Percentiles rank a stretch among this genome's conserved stretches.
Conservation (phyloP, 2,329 filamentous ascomycete species). For the Nothophaeocryptopus gaeumannii region DNA sequence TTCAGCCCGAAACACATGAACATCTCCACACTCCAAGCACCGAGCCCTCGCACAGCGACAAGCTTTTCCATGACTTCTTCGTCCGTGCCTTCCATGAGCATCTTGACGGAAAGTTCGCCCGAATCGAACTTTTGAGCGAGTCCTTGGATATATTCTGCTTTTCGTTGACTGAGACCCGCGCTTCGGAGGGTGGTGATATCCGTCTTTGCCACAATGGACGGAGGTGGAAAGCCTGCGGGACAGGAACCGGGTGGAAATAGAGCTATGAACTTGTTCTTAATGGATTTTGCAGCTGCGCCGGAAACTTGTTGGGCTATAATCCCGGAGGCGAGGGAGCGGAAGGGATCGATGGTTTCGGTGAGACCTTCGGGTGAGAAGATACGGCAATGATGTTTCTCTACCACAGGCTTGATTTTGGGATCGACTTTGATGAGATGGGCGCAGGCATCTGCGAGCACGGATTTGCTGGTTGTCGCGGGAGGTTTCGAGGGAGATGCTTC, state of each 20-base stretch:
- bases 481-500: constrained; percentile 36
- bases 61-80: constrained; percentile 81
- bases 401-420: constrained; percentile 65
- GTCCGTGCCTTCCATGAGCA: constrained; percentile 76
- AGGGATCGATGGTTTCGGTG: constrained; percentile 84
- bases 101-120: constrained; percentile 71
- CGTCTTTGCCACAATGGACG: constrained; percentile 65
- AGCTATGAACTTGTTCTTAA: constrained; percentile 78
- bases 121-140: constrained; percentile 75
- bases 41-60: constrained; percentile 81
- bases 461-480: constrained; percentile 46
- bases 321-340: constrained; percentile 74
- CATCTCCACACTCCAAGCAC: constrained; percentile 94
- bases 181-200: constrained; percentile 69
- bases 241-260: constrained; percentile 56
- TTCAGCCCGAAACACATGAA: constrained; percentile 96
- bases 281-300: constrained; percentile 82
- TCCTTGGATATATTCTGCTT: constrained; percentile 90
- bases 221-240: constrained; percentile 64
- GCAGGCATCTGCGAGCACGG: constrained; percentile 71
- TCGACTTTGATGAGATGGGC: constrained; percentile 73
- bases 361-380: constrained; percentile 79
- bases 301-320: constrained; percentile 98
- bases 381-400: constrained; percentile 72
- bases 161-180: constrained; percentile 86